phyloP scores from a whole-genome alignment of 2,329 filamentous ascomycete genomes.

The Colletotrichum siamense region DNA sequence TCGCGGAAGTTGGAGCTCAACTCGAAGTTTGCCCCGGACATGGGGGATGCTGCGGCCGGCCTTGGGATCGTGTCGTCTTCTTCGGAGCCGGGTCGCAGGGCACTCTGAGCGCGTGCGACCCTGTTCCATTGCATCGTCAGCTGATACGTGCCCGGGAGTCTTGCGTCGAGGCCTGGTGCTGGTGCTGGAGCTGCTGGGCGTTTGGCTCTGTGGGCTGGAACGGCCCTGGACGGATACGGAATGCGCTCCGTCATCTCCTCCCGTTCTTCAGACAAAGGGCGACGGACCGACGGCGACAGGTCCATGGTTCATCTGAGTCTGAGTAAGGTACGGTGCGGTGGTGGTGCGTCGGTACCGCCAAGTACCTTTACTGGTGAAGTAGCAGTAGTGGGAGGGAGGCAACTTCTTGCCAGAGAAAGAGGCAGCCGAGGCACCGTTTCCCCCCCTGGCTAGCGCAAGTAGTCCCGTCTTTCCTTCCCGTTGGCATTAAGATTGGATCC shows the following conservation, averaged over 20 bases:
- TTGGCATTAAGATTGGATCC: conserved; percentile 15
- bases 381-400: not conserved
- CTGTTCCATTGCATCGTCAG: not conserved
- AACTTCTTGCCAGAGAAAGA: not conserved
- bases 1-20: not conserved
- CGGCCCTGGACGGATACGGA: conserved; percentile 5
- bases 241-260: conserved; percentile 5
- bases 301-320: not conserved
- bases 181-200: not conserved
- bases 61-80: not conserved
- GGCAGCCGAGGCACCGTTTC: conserved; percentile 6
- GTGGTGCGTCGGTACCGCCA: not conserved
- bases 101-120: not conserved
- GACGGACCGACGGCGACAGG: not conserved
- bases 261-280: not conserved
- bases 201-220: not conserved
- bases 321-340: not conserved
- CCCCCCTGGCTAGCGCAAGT: not conserved
- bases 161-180: not conserved
- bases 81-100: not conserved
- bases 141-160: not conserved
- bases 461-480: not conserved
- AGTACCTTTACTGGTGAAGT: not conserved
- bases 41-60: not conserved
- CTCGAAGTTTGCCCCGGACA: not conserved